Evolutionary conservation across 257 asterid species (phyloP).

Genomic region (Nyctanthes arbortristis): DNA sequence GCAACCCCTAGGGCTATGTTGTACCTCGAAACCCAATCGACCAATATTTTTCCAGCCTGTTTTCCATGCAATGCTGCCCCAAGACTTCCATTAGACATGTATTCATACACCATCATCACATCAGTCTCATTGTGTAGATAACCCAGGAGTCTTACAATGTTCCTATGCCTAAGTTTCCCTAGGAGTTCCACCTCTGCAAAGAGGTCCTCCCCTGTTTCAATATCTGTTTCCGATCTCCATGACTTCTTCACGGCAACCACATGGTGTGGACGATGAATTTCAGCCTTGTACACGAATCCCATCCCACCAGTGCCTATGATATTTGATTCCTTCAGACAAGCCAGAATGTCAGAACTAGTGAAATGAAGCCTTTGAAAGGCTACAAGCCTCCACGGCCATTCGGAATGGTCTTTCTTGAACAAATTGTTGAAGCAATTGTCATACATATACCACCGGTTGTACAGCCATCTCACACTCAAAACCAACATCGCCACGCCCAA

Average conservation of each 20-base stretch:
- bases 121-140: slow-evolving; percentile 71
- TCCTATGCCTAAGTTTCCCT: slow-evolving; percentile 76
- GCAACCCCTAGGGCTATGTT: slow-evolving; percentile 79
- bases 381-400: slow-evolving; percentile 84
- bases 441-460: slow-evolving; percentile 60
- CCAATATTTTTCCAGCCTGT: slow-evolving; percentile 45
- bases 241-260: slow-evolving; percentile 73
- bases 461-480: slow-evolving; percentile 47
- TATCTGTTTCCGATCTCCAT: slow-evolving; percentile 57
- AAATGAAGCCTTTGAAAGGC: slow-evolving; percentile 75
- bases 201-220: slow-evolving; percentile 63
- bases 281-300: slow-evolving; percentile 76
- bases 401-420: slow-evolving; percentile 50
- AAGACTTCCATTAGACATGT: slow-evolving; percentile 82
- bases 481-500: slow-evolving; percentile 32
- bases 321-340: slow-evolving; percentile 65
- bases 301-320: slow-evolving; percentile 74
- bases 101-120: slow-evolving; percentile 71
- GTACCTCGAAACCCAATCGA: slow-evolving; percentile 86
- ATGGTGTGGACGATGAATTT: slow-evolving; percentile 46
- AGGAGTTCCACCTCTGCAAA: slow-evolving; percentile 62
- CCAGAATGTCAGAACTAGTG: slow-evolving; percentile 57
- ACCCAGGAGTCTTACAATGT: slow-evolving; percentile 65
- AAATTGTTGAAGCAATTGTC: slow-evolving; percentile 48
- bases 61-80: slow-evolving; percentile 70